Evolutionary conservation across 1,139 yeast species (phyloP), one percentile per base, ranked within the genome.

Genomic region (Scheffersomyces segobiensis): DNA sequence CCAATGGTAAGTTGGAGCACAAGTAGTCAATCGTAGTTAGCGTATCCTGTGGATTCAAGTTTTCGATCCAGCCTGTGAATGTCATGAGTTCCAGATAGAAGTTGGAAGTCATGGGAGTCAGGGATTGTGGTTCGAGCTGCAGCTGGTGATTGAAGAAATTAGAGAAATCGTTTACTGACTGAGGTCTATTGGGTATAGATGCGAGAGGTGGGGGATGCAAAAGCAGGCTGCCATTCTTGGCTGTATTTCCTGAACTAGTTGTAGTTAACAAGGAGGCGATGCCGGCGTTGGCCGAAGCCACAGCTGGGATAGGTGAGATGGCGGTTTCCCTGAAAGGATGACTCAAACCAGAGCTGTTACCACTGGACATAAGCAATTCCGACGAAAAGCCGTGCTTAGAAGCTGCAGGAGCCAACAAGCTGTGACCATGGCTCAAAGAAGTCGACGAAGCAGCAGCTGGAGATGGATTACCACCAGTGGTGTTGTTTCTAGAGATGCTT

Each of bases 61-160:
- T 79, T 62, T 82, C 83, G 65, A 88, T 77, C 93, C 93, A 88
- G 63, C 77, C 77, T 63, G 85, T 81, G 63, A 86, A 81, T 57
- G 82, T 80, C 57, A 82, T 76, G 67, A 88, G 71, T 60, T 80
- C 83, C 70, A 68, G 76, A 63, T 74, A 77, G 60, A 78, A 79
- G 56, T 64, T 72, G 67, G 59, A 65, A 49, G 47, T 39, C 50
- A 46, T 57, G 22, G 61, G 66, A 46, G 56, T 64, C 53, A 58
- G 65, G 14, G 59, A 66, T 19, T 57, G 66, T 42, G 57, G 67
- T 32, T 61, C 66, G 39, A 60, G 70, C 39, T 60, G 69, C 55
- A 59, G 70, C 51, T 62, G 70, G 46, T 70, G 67, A 52, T 59
- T 64, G 60, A 74, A 74, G 56, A 75, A 65, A 61, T 68, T 70